These are phyloP conservation scores for Leishmania martiniquensis DNA, from an alignment of 208 protist genomes.

Conservation along the genomic window DNA sequence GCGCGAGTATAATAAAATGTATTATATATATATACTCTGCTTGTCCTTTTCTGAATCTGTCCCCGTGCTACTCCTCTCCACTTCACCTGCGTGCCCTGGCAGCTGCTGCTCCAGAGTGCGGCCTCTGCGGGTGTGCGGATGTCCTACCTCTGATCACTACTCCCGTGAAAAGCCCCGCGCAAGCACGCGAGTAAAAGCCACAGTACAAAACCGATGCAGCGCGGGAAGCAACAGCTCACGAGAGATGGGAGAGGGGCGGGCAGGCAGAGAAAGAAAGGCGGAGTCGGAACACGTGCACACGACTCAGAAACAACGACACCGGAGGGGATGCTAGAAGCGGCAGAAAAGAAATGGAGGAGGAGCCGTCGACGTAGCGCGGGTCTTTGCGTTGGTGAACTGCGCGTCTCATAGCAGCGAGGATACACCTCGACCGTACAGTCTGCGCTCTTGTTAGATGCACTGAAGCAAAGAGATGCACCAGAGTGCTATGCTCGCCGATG, in stretches of 20 bases:
- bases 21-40: not conserved
- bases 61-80: not conserved
- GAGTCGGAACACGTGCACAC: not conserved
- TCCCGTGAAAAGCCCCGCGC: not conserved
- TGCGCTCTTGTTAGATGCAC: not conserved
- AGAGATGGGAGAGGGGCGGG: not conserved
- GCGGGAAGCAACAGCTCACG: constrained; percentile 1
- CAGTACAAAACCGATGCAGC: not conserved
- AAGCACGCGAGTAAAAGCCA: not conserved
- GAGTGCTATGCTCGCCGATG: not conserved
- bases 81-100: not conserved
- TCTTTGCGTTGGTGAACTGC: not conserved
- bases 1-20: not conserved
- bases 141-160: not conserved
- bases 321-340: constrained; percentile 2
- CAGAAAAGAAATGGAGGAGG: not conserved
- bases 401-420: not conserved
- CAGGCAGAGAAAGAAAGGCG: constrained; percentile 11
- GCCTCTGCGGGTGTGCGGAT: not conserved
- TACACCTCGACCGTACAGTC: not conserved
- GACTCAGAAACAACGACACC: not conserved
- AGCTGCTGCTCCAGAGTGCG: not conserved
- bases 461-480: not conserved
- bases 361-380: not conserved
- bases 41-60: not conserved